Conservation (phyloP, 1,284 basidiomycete species). For the Marasmius tenuissimus region DNA sequence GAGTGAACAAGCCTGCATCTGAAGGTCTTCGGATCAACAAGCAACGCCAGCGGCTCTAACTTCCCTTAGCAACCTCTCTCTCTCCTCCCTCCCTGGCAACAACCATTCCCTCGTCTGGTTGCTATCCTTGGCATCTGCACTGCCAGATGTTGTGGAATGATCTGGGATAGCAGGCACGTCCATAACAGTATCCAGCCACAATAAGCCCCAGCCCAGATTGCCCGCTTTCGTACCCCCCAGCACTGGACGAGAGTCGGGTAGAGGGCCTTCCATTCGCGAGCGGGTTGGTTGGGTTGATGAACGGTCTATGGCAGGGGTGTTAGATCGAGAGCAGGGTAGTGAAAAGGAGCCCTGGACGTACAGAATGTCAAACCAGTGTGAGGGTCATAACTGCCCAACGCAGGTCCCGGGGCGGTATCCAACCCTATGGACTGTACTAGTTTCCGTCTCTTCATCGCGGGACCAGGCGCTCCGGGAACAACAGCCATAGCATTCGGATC, state of each 20-base stretch:
- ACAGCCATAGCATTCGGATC: slow-evolving; percentile 24
- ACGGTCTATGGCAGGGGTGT: slow-evolving; percentile 49
- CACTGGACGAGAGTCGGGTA: slow-evolving; percentile 38
- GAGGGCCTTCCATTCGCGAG: slow-evolving; percentile 53
- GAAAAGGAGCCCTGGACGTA: slow-evolving; percentile 35
- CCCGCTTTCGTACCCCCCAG: slow-evolving; percentile 74
- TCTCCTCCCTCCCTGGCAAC: neutral
- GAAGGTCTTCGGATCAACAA: neutral
- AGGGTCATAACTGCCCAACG: slow-evolving; percentile 71
- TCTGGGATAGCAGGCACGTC: slow-evolving; percentile 38
- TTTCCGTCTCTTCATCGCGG: slow-evolving; percentile 31
- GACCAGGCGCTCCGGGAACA: slow-evolving; percentile 20
- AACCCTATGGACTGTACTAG: slow-evolving; percentile 15
- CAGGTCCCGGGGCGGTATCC: slow-evolving; percentile 34
- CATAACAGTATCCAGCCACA: slow-evolving; percentile 76
- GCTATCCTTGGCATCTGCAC: neutral
- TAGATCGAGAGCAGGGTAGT: slow-evolving; percentile 7
- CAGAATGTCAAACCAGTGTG: slow-evolving; percentile 69
- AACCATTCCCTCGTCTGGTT: neutral
- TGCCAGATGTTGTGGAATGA: neutral
- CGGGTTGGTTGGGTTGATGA: slow-evolving; percentile 69
- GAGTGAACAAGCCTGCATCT: neutral
- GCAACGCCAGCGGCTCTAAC: neutral
- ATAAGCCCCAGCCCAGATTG: slow-evolving; percentile 74
- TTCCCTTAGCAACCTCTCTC: neutral